Evolutionary conservation across 1,284 basidiomycete species (phyloP), one percentile per base, ranked within the genome.

Genomic region (Pseudozyma sp.): DNA sequence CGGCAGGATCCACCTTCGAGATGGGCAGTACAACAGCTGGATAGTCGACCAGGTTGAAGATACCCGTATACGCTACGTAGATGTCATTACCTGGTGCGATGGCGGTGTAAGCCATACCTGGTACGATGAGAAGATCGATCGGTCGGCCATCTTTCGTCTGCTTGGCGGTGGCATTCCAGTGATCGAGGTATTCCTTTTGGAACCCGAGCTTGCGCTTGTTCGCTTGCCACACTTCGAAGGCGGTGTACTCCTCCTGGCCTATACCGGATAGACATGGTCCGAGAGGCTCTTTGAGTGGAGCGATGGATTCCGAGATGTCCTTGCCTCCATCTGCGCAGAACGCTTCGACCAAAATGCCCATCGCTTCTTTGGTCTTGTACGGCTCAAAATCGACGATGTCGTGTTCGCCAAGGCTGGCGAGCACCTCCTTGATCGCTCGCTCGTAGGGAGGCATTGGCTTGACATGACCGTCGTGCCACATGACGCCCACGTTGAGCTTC

Each of bases 1-100:
- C 0, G 89, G 88, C 1, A 90, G 90, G 0, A 34, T 77, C 71
- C 4, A 77, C 69, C 19, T 62, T 63, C 4, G 70, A 68, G 34
- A 78, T 59, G 11, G 92, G 92, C 66, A 94, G 87, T 6, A 89
- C 85, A n/a, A 89, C 86, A 1, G 88, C 87, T 0, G 91, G 87
- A 75, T 90, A 92, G 79, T 93, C 91, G 31, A 91, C 87, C 5
- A 87, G 81, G 78, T 92, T 93, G 88, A 88, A 92, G 40, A 46
- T 83, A 49, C 49, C 74, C 45, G 44, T 80, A 65, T 24, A 84
- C 80, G 46, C 49, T n/a, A 70, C 62, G 51, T 75, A 78, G 69
- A 86, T 84, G 24, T 87, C 87, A 8, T 85, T 86, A 53, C 87
- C 87, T 54, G 89, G 89, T 9, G 86, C 87, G 29, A 88, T 85